Conservation (phyloP, 305 asterid genomes). For the Fraxinus platypoda region DNA sequence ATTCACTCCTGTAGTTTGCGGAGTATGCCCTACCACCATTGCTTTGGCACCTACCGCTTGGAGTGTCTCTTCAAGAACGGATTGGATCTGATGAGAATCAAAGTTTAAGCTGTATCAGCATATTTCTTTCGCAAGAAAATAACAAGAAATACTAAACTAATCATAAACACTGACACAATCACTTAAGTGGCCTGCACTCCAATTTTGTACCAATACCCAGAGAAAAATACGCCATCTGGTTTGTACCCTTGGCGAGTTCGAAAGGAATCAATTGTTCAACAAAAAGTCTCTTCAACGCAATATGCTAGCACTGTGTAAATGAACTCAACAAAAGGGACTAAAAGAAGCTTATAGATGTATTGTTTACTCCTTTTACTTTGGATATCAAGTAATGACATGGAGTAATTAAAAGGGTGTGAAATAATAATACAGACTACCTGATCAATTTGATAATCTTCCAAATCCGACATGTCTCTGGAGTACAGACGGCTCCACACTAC, state of each 20-base stretch:
- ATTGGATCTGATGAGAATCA: conserved; percentile 55
- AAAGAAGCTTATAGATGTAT: not conserved
- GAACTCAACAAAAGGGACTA: not conserved
- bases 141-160: conserved; percentile 3
- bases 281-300: not conserved
- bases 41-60: conserved; percentile 77
- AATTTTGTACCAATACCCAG: not conserved
- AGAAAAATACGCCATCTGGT: not conserved
- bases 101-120: conserved; percentile 5
- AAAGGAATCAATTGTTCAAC: not conserved
- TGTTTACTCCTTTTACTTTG: not conserved
- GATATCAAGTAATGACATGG: not conserved
- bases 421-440: conserved; percentile 40
- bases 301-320: not conserved
- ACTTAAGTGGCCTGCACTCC: not conserved
- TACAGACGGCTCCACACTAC: conserved; percentile 96
- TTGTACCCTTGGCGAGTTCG: not conserved
- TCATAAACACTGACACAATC: not conserved
- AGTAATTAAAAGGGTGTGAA: not conserved
- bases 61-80: conserved; percentile 73
- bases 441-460: conserved; percentile 61
- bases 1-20: conserved; percentile 83
- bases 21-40: conserved; percentile 98
- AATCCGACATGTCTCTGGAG: conserved; percentile 63
- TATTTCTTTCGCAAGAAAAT: not conserved